Evolutionary conservation across 192 early-diverging fungal species (phyloP).

Genomic region (Podochytrium sp.): DNA sequence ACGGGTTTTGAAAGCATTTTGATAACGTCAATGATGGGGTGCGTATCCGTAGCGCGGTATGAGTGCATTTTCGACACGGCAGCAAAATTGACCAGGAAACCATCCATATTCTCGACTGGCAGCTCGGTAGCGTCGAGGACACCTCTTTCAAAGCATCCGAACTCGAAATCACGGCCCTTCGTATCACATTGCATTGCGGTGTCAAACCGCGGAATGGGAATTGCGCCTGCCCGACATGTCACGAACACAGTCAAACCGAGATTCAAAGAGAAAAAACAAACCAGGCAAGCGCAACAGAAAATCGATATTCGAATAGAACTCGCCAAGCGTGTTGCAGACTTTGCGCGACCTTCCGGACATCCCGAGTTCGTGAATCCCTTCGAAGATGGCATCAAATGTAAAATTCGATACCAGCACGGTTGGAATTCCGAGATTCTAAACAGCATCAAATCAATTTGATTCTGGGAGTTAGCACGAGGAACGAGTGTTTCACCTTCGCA

Average conservation of each 20-base stretch:
- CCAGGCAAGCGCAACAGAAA: slow-evolving; percentile 54
- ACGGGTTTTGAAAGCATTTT: neutral
- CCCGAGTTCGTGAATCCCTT: slow-evolving; percentile 24
- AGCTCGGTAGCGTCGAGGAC: neutral
- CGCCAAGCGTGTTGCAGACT: slow-evolving; percentile 30
- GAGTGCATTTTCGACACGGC: too few species aligned
- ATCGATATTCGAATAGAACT: slow-evolving; percentile 36
- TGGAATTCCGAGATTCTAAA: slow-evolving; percentile 37
- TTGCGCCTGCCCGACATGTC: neutral
- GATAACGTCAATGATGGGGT: neutral
- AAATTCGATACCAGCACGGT: slow-evolving; percentile 53
- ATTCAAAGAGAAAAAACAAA: neutral
- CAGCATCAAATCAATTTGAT: neutral
- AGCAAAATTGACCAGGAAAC: too few species aligned
- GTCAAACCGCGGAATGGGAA: neutral
- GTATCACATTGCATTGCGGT: too few species aligned
- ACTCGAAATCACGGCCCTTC: neutral
- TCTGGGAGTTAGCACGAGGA: neutral
- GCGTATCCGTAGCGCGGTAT: too few species aligned
- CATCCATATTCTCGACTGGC: too few species aligned
- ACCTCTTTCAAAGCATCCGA: neutral
- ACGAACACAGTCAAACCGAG: neutral
- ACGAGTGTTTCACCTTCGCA: slow-evolving; percentile 33
- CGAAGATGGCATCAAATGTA: slow-evolving; percentile 55
- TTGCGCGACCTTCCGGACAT: neutral